Evolutionary conservation across 306 rosid genomes (phyloP), one percentile per base, ranked within the genome.

Genomic region (Delonix regia): DNA sequence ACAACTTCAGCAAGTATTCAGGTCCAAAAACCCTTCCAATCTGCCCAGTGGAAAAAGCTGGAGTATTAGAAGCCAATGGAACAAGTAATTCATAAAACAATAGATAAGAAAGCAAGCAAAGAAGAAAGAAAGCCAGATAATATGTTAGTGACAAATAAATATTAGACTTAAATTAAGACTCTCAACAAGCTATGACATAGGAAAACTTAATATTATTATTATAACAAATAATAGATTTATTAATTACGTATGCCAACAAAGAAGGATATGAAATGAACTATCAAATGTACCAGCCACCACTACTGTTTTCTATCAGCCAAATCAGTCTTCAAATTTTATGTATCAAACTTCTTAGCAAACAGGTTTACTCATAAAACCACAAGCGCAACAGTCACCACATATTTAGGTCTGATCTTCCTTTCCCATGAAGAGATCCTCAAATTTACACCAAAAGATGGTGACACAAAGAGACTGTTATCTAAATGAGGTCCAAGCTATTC

Each of bases 1-100:
- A 95, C 87, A 92, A 77, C 86, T 81, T 91, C 74, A 95, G 90
- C 88, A 95, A 78, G 81, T 84, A 89, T 38, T 88, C 89, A 70
- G 92, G 77, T 79, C 99, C 96, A 41, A 95, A 91, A 75, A 15
- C 70, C 60, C 85, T 78, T 80, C 79, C 94, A 78, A 92, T 81
- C 97, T 95, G 91, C 57, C 79, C 77, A 87, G 51, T 60, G 83
- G 33, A 61, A 83, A 53, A 60, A n/a, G 77, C 62, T 64, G 55
- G 34, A 18, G 81, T n/a, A 53, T 77, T 56, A 77, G 70, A 82
- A 78, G 77, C 55, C 60, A 65, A 76, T 66, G 49, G 71, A 66
- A 75, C 21, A 79, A 49, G 25, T 55, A 65, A 24, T 41, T 73
- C 25, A 55, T 71, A 59, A 69, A 53, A 63, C 65, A 61, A 42